Base-by-base conservation (phyloP, 495 filamentous ascomycete genomes). In the Chaetomium fimeti region DNA sequence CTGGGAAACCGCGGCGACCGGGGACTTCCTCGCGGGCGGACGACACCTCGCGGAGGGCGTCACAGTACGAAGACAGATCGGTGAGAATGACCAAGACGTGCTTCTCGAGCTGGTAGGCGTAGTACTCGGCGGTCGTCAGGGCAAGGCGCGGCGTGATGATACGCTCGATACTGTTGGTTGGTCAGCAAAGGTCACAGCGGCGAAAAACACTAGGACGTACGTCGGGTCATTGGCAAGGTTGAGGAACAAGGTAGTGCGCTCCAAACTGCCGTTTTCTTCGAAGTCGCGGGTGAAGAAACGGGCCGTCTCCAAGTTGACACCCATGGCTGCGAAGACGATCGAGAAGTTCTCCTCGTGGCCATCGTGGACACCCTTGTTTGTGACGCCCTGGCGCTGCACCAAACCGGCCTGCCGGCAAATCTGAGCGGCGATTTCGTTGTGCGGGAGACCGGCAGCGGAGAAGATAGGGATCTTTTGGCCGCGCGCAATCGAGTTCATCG, bases 391-490 rank as follows among this genome's bases (percentile, higher is more conserved):
- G 69, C 87, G 85, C 67, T 90, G 87, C 67, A 97, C 95, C 75
- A 99, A 78, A 77, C 93, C 84, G 66, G 95, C 95, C 78, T 99
- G 95, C 68, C 95, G 87, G 83, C 91, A 95, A 76, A 99, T 98
- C 77, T 95, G 91, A 52, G 95, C 95, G 59, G 95, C 95, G 70
- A 99, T 97, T 80, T 99, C 95, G 78, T 98, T 97, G 78, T 99
- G 95, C 7, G 95, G 95, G 60, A 99, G 83, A 92, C 95, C 95
- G 59, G 95, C 88, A 53, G 95, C 92, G 8, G 95, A 98, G 87
- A 99, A 99, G 73, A 99, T 99, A 61, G 95, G 95, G 67, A 99
- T 99, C 84, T 99, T 99, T 79, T 99, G 95, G 64, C 95, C 95
- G 83, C 95, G 92, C 68, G 95, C 94, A 76, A 99, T 93, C 64